Percentiles rank a stretch among this genome's conserved stretches.
These are phyloP conservation scores for Effrenium voratum DNA, from an alignment of 73 alveolate species.

Conservation along the genomic window DNA sequence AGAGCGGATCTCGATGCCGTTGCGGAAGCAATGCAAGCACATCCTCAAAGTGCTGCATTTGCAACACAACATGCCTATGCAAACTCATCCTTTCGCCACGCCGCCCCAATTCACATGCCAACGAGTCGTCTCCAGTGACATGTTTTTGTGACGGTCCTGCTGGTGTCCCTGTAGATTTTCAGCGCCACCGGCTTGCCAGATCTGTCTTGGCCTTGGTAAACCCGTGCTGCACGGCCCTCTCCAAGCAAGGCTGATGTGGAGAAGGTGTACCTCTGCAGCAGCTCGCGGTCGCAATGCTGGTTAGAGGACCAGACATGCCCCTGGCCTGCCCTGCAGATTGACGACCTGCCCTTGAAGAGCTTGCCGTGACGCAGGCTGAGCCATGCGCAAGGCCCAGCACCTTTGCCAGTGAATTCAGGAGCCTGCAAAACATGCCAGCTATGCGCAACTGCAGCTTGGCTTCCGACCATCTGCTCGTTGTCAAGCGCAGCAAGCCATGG, in stretches of 20 bases:
- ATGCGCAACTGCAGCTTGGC: no score
- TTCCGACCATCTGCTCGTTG: no score
- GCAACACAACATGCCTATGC: no score
- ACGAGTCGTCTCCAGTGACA: neutral
- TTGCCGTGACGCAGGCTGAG: no score
- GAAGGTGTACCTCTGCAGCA: conserved; percentile 29
- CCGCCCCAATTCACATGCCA: neutral
- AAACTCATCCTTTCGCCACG: neutral
- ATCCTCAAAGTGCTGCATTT: neutral
- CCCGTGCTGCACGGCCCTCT: conserved; percentile 68
- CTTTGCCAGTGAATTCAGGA: no score
- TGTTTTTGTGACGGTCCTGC: neutral
- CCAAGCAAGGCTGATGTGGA: conserved; percentile 6
- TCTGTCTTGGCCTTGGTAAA: conserved; percentile 44
- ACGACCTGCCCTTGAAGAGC: no score
- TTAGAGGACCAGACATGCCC: no score
- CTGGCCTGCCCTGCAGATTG: no score
- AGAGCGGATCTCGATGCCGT: conserved; percentile 15
- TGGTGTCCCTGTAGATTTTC: conserved; percentile 40
- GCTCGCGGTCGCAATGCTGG: no score
- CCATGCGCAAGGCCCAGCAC: no score
- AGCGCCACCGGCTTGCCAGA: conserved; percentile 47
- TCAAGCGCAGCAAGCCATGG: no score
- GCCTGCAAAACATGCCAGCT: no score
- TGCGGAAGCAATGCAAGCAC: conserved; percentile 67